Conservation (phyloP, 805 yeast species). For the Metschnikowia baotianmanensis region DNA sequence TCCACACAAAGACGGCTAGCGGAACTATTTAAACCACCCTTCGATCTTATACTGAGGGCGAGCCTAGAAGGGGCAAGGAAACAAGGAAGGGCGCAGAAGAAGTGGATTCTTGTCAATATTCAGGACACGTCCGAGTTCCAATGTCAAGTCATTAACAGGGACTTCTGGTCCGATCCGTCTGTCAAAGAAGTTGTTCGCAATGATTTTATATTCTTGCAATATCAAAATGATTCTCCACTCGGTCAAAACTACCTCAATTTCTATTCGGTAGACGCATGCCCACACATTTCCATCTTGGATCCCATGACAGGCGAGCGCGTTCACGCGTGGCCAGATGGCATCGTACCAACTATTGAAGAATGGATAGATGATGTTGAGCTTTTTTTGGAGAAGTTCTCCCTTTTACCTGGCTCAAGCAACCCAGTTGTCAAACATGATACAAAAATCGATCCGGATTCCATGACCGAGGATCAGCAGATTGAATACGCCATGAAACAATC, state of each 20-base stretch:
- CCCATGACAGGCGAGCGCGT: conserved; percentile 95
- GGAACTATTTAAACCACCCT: conserved; percentile 86
- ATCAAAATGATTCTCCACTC: conserved; percentile 69
- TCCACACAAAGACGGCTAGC: conserved; percentile 71
- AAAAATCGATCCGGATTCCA: conserved; percentile 57
- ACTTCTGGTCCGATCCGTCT: conserved; percentile 76
- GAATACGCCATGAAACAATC: conserved; percentile 73
- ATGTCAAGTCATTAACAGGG: conserved; percentile 89
- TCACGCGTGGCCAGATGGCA: conserved; percentile 64
- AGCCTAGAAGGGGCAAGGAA: conserved; percentile 72
- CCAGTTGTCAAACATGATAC: conserved; percentile 64
- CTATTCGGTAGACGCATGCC: conserved; percentile 68
- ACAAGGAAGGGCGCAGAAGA: conserved; percentile 59
- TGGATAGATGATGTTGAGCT: conserved; percentile 70
- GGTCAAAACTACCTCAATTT: conserved; percentile 72
- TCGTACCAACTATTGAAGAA: conserved; percentile 53
- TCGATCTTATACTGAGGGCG: conserved; percentile 71
- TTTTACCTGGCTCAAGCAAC: conserved; percentile 60
- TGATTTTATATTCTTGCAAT: conserved; percentile 82
- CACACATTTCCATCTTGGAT: conserved; percentile 89
- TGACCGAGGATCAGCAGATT: conserved; percentile 83
- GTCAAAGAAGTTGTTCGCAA: conserved; percentile 64
- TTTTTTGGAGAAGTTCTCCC: conserved; percentile 63
- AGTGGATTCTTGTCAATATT: conserved; percentile 85
- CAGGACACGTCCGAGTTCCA: conserved; percentile 83